Conservation (phyloP, 371 early-diverging fungal species). For the Apophysomyces trapeziformis region DNA sequence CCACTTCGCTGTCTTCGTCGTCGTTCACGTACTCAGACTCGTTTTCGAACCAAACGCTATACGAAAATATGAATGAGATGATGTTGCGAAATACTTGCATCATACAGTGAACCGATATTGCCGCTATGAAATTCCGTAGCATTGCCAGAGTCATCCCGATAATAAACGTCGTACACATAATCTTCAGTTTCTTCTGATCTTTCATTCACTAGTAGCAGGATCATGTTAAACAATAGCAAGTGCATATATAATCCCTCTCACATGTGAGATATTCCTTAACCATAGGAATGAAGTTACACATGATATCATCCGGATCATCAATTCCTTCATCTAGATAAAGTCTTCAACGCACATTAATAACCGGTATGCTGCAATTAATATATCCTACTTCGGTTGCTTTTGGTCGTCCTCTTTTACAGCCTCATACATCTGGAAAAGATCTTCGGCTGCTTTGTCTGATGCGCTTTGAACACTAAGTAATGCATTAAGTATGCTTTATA, state of each 20-base stretch:
- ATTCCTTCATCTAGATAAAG: constrained; percentile 41
- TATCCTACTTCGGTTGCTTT: constrained; percentile 20
- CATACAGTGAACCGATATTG: constrained; percentile 58
- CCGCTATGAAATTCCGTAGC: constrained; percentile 22
- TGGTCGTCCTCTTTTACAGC: constrained; percentile 66
- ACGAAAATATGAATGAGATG: neutral
- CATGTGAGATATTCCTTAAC: constrained; percentile 72
- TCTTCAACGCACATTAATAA: constrained; percentile 16
- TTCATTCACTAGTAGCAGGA: constrained; percentile 35
- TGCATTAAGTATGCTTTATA: neutral
- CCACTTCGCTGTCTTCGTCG: constrained; percentile 55
- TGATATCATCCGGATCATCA: constrained; percentile 60
- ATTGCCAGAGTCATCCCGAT: constrained; percentile 50
- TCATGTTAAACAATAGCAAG: neutral
- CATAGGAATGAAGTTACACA: constrained; percentile 77
- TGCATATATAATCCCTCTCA: constrained; percentile 24
- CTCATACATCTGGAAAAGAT: constrained; percentile 69
- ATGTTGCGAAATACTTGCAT: too few relatives aligned
- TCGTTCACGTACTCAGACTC: constrained; percentile 58
- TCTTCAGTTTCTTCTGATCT: constrained; percentile 45
- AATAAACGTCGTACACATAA: constrained; percentile 67
- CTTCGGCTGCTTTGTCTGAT: constrained; percentile 38
- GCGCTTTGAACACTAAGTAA: constrained; percentile 42
- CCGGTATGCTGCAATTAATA: neutral
- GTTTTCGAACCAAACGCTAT: constrained; percentile 60